Evolutionary conservation across 805 yeast genomes (phyloP), one percentile per base, ranked within the genome.

Genomic region (Maudiozyma saulgeensis): DNA sequence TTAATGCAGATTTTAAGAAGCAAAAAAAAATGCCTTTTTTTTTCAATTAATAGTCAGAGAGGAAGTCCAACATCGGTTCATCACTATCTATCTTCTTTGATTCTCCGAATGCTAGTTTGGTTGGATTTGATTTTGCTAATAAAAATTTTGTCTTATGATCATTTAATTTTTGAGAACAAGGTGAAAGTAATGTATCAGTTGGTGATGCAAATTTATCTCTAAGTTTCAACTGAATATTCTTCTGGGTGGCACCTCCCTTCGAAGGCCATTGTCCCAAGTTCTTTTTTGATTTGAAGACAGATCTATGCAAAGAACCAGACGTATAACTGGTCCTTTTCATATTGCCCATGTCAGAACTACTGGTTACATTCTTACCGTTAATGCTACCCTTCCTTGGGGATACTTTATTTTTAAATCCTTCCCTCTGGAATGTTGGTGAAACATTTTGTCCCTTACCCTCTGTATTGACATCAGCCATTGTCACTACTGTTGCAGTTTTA

Each of bases 171-270:
- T 77, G 75, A 1, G 82, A 72, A 57, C 82, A 77, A 28, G 84
- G 84, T 3, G 82, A 78, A 62, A 79, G 32, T 53, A 79, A 53
- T 45, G 68, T 74, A 56, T 80, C 85, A 2, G 85, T 80, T 42
- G 84, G 84, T 13, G 82, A 78, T 7, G 78, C 68, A 52, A 68
- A 62, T 37, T 62, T 62, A 49, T 58, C 51, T 55, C 52, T 56
- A 16, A 46, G 40, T 39, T 48, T 47, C 35, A 35, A 35, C 35
- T 43, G 23, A 7, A 32, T 31, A 15, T 41, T 19, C 41, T 26
- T 34, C 45, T 40, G 43, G 9, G 18, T 41, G 41, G 13, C 31
- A 15, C n/a, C 18, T 16, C 23, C 40, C 25, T 38, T 44, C 40
- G 39, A 21, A 40, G 19, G 19, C 42, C 28, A 23, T 35, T 18